These are phyloP conservation scores for Rhizopus delemar DNA, from an alignment of 371 early-diverging fungal species.

Conservation along the genomic window DNA sequence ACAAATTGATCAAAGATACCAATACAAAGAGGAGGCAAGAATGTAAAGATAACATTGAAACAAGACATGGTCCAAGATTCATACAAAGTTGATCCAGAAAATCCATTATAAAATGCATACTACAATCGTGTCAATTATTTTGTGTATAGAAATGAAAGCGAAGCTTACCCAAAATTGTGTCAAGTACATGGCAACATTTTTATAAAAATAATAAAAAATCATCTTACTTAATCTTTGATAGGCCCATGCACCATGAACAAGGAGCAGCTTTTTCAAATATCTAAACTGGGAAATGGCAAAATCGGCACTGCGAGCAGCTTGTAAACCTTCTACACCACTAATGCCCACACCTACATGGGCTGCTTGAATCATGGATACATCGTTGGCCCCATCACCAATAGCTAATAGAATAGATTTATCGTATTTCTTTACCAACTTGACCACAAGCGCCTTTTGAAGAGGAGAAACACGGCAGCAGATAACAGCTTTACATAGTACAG, in stretches of 20 bases:
- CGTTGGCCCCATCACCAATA: slow-evolving; percentile 98
- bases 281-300: slow-evolving; percentile 86
- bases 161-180: slow-evolving; percentile 64
- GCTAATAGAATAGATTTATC: slow-evolving; percentile 76
- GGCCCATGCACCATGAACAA: slow-evolving; percentile 84
- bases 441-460: slow-evolving; percentile 90
- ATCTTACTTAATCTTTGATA: slow-evolving; percentile 76
- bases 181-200: slow-evolving; percentile 77
- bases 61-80: slow-evolving; percentile 69
- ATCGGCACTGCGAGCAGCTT: slow-evolving; percentile 83
- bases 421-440: slow-evolving; percentile 72
- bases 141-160: background rate
- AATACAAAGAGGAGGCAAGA: slow-evolving; percentile 74
- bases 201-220: slow-evolving; percentile 82
- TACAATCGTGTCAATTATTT: slow-evolving; percentile 9
- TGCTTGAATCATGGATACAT: slow-evolving; percentile 95
- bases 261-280: slow-evolving; percentile 67
- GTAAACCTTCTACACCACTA: slow-evolving; percentile 82
- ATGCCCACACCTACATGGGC: slow-evolving; percentile 86
- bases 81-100: slow-evolving; percentile 80
- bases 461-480: slow-evolving; percentile 96
- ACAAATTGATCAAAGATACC: slow-evolving; percentile 86
- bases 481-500: slow-evolving; percentile 68
- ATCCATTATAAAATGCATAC: slow-evolving; percentile 75
- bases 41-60: slow-evolving; percentile 80